Conservation (phyloP, 106 monocot species). For the Allium fistulosum region DNA sequence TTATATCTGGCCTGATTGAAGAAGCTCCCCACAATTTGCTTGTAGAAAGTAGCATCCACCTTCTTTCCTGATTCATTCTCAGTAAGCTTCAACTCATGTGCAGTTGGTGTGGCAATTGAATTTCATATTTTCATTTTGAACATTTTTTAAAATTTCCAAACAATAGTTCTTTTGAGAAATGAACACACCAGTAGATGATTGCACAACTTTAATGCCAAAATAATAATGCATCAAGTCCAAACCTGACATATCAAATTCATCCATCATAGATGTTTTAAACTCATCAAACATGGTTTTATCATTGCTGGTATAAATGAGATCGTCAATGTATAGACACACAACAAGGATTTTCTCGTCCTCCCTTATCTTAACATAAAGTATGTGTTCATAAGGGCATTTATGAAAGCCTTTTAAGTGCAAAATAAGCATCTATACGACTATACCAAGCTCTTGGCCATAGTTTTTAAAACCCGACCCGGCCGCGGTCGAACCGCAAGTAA, state of each 20-base stretch:
- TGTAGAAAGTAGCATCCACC: neutral
- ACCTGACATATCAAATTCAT: too few species aligned
- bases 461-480: too few species aligned
- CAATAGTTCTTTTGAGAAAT: constrained; percentile 9
- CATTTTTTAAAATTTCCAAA: neutral
- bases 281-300: too few species aligned
- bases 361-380: neutral
- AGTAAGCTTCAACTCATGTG: neutral
- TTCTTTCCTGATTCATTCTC: neutral
- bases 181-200: neutral
- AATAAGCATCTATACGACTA: neutral
- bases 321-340: too few species aligned
- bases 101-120: neutral
- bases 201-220: neutral
- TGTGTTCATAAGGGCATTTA: neutral
- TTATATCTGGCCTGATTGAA: neutral
- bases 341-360: neutral
- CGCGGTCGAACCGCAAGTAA: too few species aligned
- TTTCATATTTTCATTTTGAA: neutral
- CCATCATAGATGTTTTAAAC: too few species aligned
- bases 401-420: neutral
- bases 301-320: too few species aligned
- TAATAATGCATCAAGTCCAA: too few species aligned
- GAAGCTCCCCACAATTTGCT: neutral
- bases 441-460: constrained; percentile 4